phyloP scores from a whole-genome alignment of 2,329 filamentous ascomycete species.

The Exophiala calicioides region DNA sequence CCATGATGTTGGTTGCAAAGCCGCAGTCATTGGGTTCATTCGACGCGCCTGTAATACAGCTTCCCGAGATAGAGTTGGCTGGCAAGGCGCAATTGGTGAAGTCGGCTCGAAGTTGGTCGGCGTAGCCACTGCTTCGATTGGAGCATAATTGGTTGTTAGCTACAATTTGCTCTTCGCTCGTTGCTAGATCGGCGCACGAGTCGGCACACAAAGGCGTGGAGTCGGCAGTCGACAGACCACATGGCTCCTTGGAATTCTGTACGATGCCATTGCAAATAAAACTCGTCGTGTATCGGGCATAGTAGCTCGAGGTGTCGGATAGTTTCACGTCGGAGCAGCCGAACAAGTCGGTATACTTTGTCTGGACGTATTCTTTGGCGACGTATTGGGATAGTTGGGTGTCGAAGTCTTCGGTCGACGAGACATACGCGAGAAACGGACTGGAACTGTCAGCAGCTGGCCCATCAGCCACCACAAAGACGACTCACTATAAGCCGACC shows the following conservation, averaged over 20 bases:
- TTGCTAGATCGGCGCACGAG: slow-evolving; percentile 81
- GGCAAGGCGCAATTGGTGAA: slow-evolving; percentile 88
- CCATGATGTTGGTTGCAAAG: slow-evolving; percentile 68
- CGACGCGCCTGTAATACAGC: slow-evolving; percentile 71
- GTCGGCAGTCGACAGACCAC: slow-evolving; percentile 63
- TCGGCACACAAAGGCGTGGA: slow-evolving; percentile 82
- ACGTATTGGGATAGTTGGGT: slow-evolving; percentile 71
- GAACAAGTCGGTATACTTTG: slow-evolving; percentile 78
- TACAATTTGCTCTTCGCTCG: slow-evolving; percentile 83
- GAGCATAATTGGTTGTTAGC: slow-evolving; percentile 76
- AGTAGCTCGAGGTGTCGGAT: slow-evolving; percentile 75
- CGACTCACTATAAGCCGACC: slow-evolving; percentile 65
- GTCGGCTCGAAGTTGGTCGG: slow-evolving; percentile 81
- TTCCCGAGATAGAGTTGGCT: slow-evolving; percentile 70
- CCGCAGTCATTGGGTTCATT: slow-evolving; percentile 91
- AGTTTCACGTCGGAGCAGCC: slow-evolving; percentile 79
- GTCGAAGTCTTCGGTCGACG: slow-evolving; percentile 76
- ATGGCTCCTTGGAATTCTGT: slow-evolving; percentile 77
- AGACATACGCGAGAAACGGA: slow-evolving; percentile 82
- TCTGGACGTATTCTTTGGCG: slow-evolving; percentile 69
- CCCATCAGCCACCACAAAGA: background rate
- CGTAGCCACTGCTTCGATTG: slow-evolving; percentile 63
- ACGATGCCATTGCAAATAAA: slow-evolving; percentile 92
- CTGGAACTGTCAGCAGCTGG: slow-evolving; percentile 50
- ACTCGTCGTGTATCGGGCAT: slow-evolving; percentile 89